Evolutionary conservation across 805 yeast genomes (phyloP).

Genomic region (Lachancea thermotolerans): DNA sequence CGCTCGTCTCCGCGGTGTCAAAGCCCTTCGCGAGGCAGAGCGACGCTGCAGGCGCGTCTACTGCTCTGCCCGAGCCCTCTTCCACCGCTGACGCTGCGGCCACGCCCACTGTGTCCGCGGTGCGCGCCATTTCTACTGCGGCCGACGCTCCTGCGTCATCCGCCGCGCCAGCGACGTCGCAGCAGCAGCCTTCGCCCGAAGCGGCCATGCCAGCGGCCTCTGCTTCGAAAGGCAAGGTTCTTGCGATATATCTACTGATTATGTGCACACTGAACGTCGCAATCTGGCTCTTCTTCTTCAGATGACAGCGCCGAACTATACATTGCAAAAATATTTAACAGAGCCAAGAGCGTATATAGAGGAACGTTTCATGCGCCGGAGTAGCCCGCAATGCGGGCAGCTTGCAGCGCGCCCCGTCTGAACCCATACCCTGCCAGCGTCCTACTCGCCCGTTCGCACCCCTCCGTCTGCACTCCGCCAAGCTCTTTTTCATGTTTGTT

Average conservation of each 20-base stretch:
- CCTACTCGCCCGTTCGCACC: no score
- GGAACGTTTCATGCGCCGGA: no score
- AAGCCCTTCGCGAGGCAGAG: background rate
- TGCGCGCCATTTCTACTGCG: background rate
- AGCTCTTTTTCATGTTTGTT: no score
- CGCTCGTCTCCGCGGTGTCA: background rate
- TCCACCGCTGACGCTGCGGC: background rate
- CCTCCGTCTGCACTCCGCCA: no score
- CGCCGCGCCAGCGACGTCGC: no score
- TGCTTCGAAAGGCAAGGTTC: conserved; percentile 11
- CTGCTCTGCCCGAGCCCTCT: background rate
- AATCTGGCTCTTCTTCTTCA: conserved; percentile 7
- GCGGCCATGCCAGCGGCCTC: background rate
- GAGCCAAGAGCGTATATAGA: no score
- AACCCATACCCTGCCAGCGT: no score
- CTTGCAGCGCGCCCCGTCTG: no score
- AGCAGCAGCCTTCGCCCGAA: no score
- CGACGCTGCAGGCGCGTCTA: background rate
- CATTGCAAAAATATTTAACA: no score
- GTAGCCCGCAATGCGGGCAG: no score
- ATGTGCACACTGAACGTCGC: conserved; percentile 15
- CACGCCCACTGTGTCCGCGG: background rate
- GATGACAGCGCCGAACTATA: background rate
- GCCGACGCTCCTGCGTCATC: no score
- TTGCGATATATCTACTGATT: conserved; percentile 15